Percentiles rank a stretch among this genome's conserved stretches.
Conservation (phyloP, 331 rosid genomes). For the Rhamnella rubrinervis region DNA sequence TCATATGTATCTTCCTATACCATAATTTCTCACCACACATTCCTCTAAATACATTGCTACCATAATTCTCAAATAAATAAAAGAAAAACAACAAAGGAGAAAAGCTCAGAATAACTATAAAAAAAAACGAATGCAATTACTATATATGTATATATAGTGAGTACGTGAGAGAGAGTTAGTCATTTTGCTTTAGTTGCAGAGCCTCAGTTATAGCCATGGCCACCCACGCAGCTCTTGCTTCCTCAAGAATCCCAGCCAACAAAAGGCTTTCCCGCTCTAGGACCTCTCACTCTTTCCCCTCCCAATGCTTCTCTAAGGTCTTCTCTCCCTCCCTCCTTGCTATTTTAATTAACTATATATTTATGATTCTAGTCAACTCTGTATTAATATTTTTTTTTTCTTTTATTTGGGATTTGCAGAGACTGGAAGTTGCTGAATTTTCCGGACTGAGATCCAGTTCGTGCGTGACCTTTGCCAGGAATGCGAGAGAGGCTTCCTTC, state of each 20-base stretch:
- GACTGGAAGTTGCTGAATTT: conserved; percentile 74
- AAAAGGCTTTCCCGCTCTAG: conserved; percentile 61
- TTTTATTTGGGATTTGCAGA: conserved; percentile 43
- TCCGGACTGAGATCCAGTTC: conserved; percentile 73
- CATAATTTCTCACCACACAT: conserved; percentile 62
- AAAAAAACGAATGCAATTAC: too few relatives aligned
- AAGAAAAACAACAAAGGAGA: background rate
- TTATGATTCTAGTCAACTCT: too few relatives aligned
- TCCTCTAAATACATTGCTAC: conserved; percentile 34
- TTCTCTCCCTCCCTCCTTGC: background rate
- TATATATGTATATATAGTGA: too few relatives aligned
- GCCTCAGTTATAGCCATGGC: conserved; percentile 47
- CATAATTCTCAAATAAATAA: conserved; percentile 21
- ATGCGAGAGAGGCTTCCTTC: conserved; percentile 66
- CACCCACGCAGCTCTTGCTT: conserved; percentile 90
- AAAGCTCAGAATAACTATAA: background rate
- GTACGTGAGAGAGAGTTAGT: conserved; percentile 1
- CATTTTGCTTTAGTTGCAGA: conserved; percentile 39
- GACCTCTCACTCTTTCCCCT: conserved; percentile 32
- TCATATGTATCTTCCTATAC: conserved; percentile 32
- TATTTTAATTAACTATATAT: too few relatives aligned
- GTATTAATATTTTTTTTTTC: background rate
- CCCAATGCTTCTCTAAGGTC: conserved; percentile 67
- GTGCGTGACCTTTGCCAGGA: conserved; percentile 51
- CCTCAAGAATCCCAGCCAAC: conserved; percentile 71